These are phyloP conservation scores for Orbilia blumenaviensis DNA, from an alignment of 2,329 filamentous ascomycete species.

Conservation along the genomic window DNA sequence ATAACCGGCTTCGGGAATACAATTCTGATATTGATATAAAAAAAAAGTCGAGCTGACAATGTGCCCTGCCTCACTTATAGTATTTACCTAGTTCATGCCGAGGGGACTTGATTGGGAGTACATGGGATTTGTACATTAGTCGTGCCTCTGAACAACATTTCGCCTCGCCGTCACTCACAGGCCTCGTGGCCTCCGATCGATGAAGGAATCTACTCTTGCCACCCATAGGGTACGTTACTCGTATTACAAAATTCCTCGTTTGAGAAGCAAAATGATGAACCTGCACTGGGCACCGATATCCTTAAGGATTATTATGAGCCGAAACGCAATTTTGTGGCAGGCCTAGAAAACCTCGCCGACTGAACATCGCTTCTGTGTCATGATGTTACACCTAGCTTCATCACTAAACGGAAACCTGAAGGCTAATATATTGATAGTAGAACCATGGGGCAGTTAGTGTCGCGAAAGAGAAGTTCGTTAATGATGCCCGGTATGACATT, in stretches of 20 bases:
- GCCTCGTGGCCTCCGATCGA: too few relatives aligned
- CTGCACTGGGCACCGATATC: constrained; percentile 54
- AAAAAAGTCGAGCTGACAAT: neutral
- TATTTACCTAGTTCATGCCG: too few relatives aligned
- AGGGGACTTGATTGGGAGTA: too few relatives aligned
- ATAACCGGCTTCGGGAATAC: neutral
- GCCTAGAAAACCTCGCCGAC: constrained; percentile 84
- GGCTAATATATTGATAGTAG: neutral
- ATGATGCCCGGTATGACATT: neutral
- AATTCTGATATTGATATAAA: neutral
- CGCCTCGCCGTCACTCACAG: too few relatives aligned
- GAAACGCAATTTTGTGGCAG: constrained; percentile 38
- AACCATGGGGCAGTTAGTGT: neutral
- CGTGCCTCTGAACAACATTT: too few relatives aligned
- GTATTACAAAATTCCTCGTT: constrained; percentile 13
- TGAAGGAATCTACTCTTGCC: too few relatives aligned
- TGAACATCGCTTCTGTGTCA: constrained; percentile 66
- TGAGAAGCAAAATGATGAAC: constrained; percentile 31
- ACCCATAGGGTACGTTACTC: constrained; percentile 13
- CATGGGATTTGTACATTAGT: too few relatives aligned
- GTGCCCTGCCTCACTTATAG: too few relatives aligned
- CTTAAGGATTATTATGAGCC: constrained; percentile 46
- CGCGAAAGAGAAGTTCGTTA: neutral
- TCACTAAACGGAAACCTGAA: neutral
- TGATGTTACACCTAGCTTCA: constrained; percentile 38